phyloP scores from a whole-genome alignment of 306 rosid genomes.

The Sindora glabra region DNA sequence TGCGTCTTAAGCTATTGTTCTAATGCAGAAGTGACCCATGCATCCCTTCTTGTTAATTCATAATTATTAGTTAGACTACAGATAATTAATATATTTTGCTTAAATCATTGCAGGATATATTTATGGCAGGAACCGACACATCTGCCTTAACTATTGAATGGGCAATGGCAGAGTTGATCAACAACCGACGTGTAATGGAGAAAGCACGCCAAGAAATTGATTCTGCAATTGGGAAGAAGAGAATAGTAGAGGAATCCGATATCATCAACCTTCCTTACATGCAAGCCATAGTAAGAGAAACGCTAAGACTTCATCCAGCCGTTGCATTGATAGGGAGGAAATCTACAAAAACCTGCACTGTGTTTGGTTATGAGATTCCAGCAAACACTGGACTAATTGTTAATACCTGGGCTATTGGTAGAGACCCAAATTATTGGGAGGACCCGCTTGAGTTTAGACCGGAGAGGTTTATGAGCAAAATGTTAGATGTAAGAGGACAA shows the following conservation, averaged over 20 bases:
- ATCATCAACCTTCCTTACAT: conserved; percentile 45
- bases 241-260: conserved; percentile 48
- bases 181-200: conserved; percentile 37
- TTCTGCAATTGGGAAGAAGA: conserved; percentile 33
- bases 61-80: too few relatives aligned
- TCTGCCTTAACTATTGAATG: conserved; percentile 47
- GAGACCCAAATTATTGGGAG: conserved; percentile 45
- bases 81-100: too few relatives aligned
- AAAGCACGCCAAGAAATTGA: conserved; percentile 49
- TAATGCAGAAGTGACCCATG: too few relatives aligned
- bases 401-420: conserved; percentile 56
- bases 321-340: conserved; percentile 40
- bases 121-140: conserved; percentile 54
- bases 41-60: too few relatives aligned
- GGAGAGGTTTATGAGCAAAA: conserved; percentile 31
- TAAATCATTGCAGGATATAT: conserved; percentile 29
- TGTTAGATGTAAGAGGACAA: conserved; percentile 46
- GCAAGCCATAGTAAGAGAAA: conserved; percentile 53
- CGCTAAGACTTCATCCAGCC: conserved; percentile 50
- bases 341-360: conserved; percentile 16
- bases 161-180: conserved; percentile 63
- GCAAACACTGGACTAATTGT: conserved; percentile 34
- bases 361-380: conserved; percentile 43
- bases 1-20: too few relatives aligned
- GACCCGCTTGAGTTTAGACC: conserved; percentile 46